phyloP scores from a whole-genome alignment of 2,329 filamentous ascomycete genomes.

The Fusarium aywerte region DNA sequence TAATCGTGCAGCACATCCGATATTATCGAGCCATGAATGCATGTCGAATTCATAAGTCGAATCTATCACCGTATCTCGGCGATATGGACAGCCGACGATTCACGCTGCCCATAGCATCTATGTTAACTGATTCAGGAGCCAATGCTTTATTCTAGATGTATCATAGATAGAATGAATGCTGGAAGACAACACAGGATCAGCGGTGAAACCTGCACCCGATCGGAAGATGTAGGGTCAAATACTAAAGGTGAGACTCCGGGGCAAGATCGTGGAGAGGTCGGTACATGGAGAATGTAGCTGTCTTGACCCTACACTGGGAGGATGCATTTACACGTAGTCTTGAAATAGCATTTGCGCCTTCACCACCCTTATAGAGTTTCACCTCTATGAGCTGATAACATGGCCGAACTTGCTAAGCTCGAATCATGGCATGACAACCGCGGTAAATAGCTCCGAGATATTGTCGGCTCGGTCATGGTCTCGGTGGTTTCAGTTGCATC shows the following conservation, averaged over 20 bases:
- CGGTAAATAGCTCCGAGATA: conserved; percentile 27
- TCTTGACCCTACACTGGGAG: not conserved
- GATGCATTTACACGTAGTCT: not conserved
- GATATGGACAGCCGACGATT: no score
- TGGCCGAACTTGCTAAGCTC: not conserved
- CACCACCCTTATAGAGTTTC: not conserved
- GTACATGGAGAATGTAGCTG: not conserved
- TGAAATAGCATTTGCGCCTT: not conserved
- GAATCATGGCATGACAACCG: conserved; percentile 24
- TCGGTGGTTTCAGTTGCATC: conserved; percentile 33
- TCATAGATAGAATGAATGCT: not conserved
- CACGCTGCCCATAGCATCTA: no score
- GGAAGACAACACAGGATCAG: conserved; percentile 16
- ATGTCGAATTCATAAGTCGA: no score
- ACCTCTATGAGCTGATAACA: not conserved
- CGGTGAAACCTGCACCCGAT: conserved; percentile 39
- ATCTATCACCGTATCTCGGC: no score
- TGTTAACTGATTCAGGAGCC: not conserved
- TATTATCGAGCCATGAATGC: no score
- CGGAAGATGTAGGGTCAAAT: conserved; percentile 43
- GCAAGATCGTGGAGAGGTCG: conserved; percentile 13
- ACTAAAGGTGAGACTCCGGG: not conserved
- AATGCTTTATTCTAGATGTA: not conserved
- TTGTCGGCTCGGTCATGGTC: conserved; percentile 34
- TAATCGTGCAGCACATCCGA: not conserved